phyloP scores from a whole-genome alignment of 208 protist species.

The Trypanosoma lewisi region DNA sequence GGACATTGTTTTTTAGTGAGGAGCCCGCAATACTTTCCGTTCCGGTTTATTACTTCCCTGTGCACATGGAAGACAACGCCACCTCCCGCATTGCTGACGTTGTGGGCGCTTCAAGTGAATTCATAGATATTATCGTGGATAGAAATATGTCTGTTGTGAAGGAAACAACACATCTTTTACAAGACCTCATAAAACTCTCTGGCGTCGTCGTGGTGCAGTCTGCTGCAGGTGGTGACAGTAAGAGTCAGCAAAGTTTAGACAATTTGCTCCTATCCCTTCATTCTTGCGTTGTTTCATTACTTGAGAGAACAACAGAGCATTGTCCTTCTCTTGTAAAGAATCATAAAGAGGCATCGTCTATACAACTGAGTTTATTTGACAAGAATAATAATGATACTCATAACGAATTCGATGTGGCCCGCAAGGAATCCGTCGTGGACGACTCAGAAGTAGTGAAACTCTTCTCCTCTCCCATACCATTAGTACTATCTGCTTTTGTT shows the following conservation, averaged over 20 bases:
- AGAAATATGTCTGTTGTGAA: conserved; percentile 15
- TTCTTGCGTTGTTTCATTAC: too few relatives aligned
- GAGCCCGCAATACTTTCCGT: conserved; percentile 26
- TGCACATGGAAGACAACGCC: conserved; percentile 36
- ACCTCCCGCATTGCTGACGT: conserved; percentile 34
- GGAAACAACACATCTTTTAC: conserved; percentile 16
- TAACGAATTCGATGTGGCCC: background rate
- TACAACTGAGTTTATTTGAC: conserved; percentile 3
- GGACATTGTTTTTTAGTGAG: conserved; percentile 1
- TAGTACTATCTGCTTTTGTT: too few relatives aligned
- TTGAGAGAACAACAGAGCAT: too few relatives aligned
- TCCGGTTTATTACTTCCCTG: conserved; percentile 45
- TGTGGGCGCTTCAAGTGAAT: conserved; percentile 20
- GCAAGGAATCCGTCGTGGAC: conserved; percentile 1
- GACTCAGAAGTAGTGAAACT: background rate
- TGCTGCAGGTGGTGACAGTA: background rate
- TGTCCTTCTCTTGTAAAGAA: too few relatives aligned
- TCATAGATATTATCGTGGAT: conserved; percentile 34
- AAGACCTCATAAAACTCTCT: conserved; percentile 16
- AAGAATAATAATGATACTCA: background rate
- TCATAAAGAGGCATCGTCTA: too few relatives aligned
- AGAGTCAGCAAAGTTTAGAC: too few relatives aligned
- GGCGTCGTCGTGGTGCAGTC: conserved; percentile 1
- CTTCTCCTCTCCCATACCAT: too few relatives aligned
- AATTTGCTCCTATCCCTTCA: too few relatives aligned